Evolutionary conservation across 2,329 filamentous ascomycete genomes (phyloP).

Genomic region (Macroventuria anomochaeta): DNA sequence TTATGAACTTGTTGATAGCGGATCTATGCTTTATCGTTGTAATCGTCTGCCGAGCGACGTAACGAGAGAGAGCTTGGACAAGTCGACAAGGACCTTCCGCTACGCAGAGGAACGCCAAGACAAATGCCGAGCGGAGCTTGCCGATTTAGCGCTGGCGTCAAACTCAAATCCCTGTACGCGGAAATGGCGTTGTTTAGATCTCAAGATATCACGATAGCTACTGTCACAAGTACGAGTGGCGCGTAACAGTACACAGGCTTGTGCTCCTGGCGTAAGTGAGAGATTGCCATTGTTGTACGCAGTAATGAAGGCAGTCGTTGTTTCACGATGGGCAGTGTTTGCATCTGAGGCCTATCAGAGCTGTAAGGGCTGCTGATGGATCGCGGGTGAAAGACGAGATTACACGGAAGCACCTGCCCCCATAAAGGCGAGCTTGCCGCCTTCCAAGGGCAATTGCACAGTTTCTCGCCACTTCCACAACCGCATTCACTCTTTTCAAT

Average conservation of each 20-base stretch:
- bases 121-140: slow-evolving; percentile 4
- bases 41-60: not conserved
- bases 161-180: slow-evolving; percentile 10
- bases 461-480: not conserved
- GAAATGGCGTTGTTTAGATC: slow-evolving; percentile 10
- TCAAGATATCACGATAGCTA: slow-evolving; percentile 10
- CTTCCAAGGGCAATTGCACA: not conserved
- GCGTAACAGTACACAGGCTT: slow-evolving; percentile 10
- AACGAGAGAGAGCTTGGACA: not conserved
- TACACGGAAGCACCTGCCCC: slow-evolving; percentile 4
- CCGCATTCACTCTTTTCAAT: slow-evolving; percentile 10
- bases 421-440: slow-evolving; percentile 8
- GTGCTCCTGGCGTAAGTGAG: not conserved
- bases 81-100: not conserved
- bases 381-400: slow-evolving; percentile 16
- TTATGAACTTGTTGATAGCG: too few relatives aligned
- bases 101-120: too few relatives aligned
- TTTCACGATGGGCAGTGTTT: slow-evolving; percentile 10
- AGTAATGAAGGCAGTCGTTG: not conserved
- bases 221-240: slow-evolving; percentile 12
- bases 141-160: slow-evolving; percentile 4
- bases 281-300: not conserved
- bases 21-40: too few relatives aligned
- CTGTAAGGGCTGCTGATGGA: slow-evolving; percentile 9
- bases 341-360: not conserved